Conservation (phyloP, 495 filamentous ascomycete species). For the Tuber indicum region DNA sequence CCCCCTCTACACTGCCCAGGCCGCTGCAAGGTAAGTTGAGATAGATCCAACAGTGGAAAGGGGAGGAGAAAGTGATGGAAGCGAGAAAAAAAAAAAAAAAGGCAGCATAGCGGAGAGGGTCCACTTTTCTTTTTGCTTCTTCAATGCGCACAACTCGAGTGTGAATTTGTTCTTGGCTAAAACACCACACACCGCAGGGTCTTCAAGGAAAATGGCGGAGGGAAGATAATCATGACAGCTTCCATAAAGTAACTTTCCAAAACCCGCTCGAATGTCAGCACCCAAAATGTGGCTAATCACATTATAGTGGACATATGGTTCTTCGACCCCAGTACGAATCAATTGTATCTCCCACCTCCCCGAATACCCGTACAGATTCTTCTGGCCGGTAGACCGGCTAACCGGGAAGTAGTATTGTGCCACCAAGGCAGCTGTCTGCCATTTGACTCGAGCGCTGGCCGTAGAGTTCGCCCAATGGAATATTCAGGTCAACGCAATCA, state of each 20-base stretch:
- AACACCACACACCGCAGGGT: slow-evolving; percentile 14
- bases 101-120: not conserved
- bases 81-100: not conserved
- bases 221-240: slow-evolving; percentile 41
- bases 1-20: slow-evolving; percentile 38
- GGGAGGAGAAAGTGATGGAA: not conserved
- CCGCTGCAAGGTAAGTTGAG: slow-evolving; percentile 32
- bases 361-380: not conserved
- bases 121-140: not conserved
- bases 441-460: slow-evolving; percentile 69
- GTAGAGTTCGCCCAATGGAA: slow-evolving; percentile 81
- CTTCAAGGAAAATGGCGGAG: slow-evolving; percentile 38
- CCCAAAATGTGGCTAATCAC: slow-evolving; percentile 17
- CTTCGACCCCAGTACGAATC: slow-evolving; percentile 41
- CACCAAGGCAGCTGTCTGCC: slow-evolving; percentile 78
- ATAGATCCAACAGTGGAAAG: not conserved
- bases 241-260: slow-evolving; percentile 36
- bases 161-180: not conserved
- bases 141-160: not conserved
- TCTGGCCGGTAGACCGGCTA: not conserved
- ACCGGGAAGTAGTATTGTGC: slow-evolving; percentile 34
- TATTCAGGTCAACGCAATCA: slow-evolving; percentile 87
- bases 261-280: not conserved
- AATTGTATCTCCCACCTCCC: slow-evolving; percentile 23
- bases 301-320: slow-evolving; percentile 38